Conservation (phyloP, 495 filamentous ascomycete species). For the Lasiosphaeriaceae sp. region DNA sequence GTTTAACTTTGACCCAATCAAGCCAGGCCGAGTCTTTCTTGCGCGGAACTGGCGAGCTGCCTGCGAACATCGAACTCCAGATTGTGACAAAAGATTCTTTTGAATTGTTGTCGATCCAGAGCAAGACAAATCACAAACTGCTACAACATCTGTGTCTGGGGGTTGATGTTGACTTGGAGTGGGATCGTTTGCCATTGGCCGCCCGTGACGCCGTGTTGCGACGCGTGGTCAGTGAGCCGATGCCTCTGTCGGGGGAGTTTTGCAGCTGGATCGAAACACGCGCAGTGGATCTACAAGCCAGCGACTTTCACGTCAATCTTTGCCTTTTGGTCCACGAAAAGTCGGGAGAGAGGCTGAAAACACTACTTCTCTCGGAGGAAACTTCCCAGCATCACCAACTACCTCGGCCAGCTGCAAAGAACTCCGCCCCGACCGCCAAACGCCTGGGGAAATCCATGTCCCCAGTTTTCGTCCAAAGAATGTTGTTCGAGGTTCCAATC, state of each 20-base stretch:
- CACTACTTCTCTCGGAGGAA: too few relatives aligned
- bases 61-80: conserved; percentile 13
- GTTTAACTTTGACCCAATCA: conserved; percentile 5
- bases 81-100: conserved; percentile 6
- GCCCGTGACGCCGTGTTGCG: conserved; percentile 14
- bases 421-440: too few relatives aligned
- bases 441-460: too few relatives aligned
- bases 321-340: conserved; percentile 5
- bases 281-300: conserved; percentile 1
- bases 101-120: conserved; percentile 2
- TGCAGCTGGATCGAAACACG: conserved; percentile 1
- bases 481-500: not conserved
- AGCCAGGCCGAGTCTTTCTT: conserved; percentile 14
- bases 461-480: not conserved
- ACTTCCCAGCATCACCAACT: too few relatives aligned
- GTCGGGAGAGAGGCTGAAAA: conserved; percentile 1
- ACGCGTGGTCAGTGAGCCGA: conserved; percentile 7
- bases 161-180: conserved; percentile 15
- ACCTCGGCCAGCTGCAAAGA: too few relatives aligned
- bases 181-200: conserved; percentile 8
- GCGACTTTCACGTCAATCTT: conserved; percentile 18
- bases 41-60: not conserved
- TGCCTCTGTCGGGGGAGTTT: not conserved
- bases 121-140: conserved; percentile 4
- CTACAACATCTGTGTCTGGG: conserved; percentile 20